Evolutionary conservation across 192 early-diverging fungal genomes (phyloP).

Genomic region (Coemansia sp.): DNA sequence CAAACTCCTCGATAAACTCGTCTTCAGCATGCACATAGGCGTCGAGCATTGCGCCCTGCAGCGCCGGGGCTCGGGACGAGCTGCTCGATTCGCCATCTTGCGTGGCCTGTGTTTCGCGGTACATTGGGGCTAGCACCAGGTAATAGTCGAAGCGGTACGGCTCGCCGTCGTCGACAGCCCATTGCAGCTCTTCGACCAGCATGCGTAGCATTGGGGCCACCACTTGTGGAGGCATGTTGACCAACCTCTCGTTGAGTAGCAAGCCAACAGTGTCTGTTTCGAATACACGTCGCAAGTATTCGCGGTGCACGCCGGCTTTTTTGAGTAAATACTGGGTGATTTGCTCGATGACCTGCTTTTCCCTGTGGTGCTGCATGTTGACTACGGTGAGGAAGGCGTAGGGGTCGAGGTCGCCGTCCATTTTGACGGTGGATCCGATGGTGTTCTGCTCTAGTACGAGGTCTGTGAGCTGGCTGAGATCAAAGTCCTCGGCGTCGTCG

Average conservation of each 20-base stretch:
- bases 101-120: constrained; percentile 66
- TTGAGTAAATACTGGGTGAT: constrained; percentile 62
- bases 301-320: constrained; percentile 47
- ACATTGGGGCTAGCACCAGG: constrained; percentile 75
- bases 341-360: constrained; percentile 51
- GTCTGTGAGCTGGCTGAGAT: constrained; percentile 74
- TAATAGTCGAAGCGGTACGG: constrained; percentile 82
- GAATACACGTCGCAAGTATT: constrained; percentile 27
- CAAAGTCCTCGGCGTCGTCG: constrained; percentile 73
- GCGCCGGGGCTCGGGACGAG: constrained; percentile 31
- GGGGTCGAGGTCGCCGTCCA: constrained; percentile 77
- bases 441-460: constrained; percentile 69
- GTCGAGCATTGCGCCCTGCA: constrained; percentile 37
- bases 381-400: constrained; percentile 82
- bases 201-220: constrained; percentile 88
- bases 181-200: constrained; percentile 78
- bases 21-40: constrained; percentile 90
- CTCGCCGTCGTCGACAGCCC: constrained; percentile 65
- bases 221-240: constrained; percentile 96
- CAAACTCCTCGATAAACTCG: constrained; percentile 80
- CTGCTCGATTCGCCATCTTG: constrained; percentile 41
- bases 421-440: constrained; percentile 87
- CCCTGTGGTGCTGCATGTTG: constrained; percentile 63
- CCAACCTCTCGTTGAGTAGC: constrained; percentile 81
- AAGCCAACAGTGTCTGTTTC: constrained; percentile 54